Percentiles rank a stretch among this genome's conserved stretches.
phyloP scores from a whole-genome alignment of 2,329 filamentous ascomycete species.

The Rhinocladiella mackenziei region DNA sequence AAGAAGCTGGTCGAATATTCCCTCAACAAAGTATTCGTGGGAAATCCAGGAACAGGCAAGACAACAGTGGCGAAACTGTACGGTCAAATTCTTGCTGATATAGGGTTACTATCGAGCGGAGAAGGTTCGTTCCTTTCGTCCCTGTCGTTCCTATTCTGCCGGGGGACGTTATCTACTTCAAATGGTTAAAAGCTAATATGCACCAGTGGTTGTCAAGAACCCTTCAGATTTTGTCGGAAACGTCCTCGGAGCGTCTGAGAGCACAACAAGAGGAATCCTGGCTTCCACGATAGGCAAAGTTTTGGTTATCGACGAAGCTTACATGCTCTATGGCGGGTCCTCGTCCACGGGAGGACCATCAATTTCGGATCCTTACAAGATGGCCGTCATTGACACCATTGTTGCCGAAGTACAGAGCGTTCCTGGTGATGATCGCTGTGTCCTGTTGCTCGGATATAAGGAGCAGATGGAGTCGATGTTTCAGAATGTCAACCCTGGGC shows the following conservation, averaged over 20 bases:
- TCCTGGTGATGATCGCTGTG: slow-evolving; percentile 67
- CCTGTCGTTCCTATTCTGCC: no score
- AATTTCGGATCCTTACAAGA: slow-evolving; percentile 52
- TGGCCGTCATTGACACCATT: slow-evolving; percentile 67
- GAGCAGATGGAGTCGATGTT: slow-evolving; percentile 60
- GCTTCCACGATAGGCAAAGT: slow-evolving; percentile 66
- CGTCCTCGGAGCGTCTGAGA: slow-evolving; percentile 63
- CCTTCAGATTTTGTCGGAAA: slow-evolving; percentile 69
- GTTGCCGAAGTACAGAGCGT: slow-evolving; percentile 68
- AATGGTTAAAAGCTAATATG: slow-evolving; percentile 1
- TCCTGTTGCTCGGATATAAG: slow-evolving; percentile 67
- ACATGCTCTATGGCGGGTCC: slow-evolving; percentile 51
- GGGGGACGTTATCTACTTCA: no score
- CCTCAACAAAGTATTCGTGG: slow-evolving; percentile 67
- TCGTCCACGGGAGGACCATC: slow-evolving; percentile 22
- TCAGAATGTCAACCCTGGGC: slow-evolving; percentile 49
- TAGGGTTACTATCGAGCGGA: slow-evolving; percentile 64
- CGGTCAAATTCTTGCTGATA: slow-evolving; percentile 61
- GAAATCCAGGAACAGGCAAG: slow-evolving; percentile 71
- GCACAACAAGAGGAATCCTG: slow-evolving; percentile 68
- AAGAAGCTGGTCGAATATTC: slow-evolving; percentile 56
- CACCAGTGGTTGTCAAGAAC: slow-evolving; percentile 63
- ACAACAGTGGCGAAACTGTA: slow-evolving; percentile 72
- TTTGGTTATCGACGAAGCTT: slow-evolving; percentile 76
- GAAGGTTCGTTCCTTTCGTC: slow-evolving; percentile 50